phyloP scores from a whole-genome alignment of 1,139 yeast genomes.

The Williopsis jadinii region DNA sequence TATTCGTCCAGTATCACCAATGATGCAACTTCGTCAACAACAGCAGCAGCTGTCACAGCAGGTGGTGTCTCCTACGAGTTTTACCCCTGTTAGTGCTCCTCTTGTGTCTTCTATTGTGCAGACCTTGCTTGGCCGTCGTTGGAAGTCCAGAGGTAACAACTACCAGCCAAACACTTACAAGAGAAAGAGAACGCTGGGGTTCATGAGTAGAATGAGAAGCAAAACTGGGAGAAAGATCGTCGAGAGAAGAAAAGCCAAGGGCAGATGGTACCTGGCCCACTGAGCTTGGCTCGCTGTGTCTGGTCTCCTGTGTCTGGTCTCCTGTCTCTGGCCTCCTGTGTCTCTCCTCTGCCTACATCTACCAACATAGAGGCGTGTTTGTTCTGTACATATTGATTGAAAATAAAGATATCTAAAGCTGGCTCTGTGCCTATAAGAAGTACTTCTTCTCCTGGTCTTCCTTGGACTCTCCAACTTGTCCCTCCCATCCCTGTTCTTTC shows the following conservation, averaged over 20 bases:
- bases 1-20: slow-evolving; percentile 19
- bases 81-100: slow-evolving; percentile 1
- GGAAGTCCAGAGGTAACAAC: slow-evolving; percentile 89
- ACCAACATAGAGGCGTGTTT: background rate
- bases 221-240: slow-evolving; percentile 75
- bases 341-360: background rate
- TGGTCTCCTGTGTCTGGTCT: background rate
- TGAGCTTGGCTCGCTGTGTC: background rate
- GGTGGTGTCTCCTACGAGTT: background rate
- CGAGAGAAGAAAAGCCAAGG: slow-evolving; percentile 75
- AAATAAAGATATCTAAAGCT: too few relatives aligned
- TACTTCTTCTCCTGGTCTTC: background rate
- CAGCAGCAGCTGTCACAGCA: background rate
- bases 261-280: slow-evolving; percentile 75
- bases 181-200: slow-evolving; percentile 87
- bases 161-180: slow-evolving; percentile 90
- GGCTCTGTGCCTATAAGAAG: background rate
- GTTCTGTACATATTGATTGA: background rate
- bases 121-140: slow-evolving; percentile 36
- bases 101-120: background rate
- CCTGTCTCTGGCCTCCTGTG: background rate
- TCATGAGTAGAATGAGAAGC: slow-evolving; percentile 79
- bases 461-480: slow-evolving; percentile 20
- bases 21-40: slow-evolving; percentile 12
- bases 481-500: slow-evolving; percentile 56